These are phyloP conservation scores for Achlya hypogyna DNA, from an alignment of 352 stramenopile genomes.

Conservation along the genomic window DNA sequence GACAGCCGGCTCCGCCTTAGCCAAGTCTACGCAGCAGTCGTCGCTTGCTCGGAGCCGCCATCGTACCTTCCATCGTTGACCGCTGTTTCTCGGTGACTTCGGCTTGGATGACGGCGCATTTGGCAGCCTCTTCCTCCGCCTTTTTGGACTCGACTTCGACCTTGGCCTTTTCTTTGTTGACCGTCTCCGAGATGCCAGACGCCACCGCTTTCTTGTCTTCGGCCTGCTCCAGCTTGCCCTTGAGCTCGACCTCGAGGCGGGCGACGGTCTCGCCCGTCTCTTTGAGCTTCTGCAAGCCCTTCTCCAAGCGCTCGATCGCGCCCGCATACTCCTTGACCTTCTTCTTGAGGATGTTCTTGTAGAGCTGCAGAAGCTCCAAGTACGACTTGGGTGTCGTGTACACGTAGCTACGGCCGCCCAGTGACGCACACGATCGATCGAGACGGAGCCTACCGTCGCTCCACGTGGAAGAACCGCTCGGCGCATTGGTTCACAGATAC, in stretches of 20 bases:
- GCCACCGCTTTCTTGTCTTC: slow-evolving; percentile 93
- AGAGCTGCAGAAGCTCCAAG: slow-evolving; percentile 90
- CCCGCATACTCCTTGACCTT: slow-evolving; percentile 83
- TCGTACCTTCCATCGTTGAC: slow-evolving; percentile 45
- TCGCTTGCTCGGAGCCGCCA: background rate
- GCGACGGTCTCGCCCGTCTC: slow-evolving; percentile 90
- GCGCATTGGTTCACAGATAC: slow-evolving; percentile 88
- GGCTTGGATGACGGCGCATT: slow-evolving; percentile 90
- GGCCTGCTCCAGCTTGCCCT: slow-evolving; percentile 91
- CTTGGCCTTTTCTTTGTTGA: slow-evolving; percentile 93
- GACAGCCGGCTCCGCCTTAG: slow-evolving; percentile 91
- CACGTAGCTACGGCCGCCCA: slow-evolving; percentile 32
- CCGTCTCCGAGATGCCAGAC: slow-evolving; percentile 90
- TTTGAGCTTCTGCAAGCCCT: slow-evolving; percentile 88
- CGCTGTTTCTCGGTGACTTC: slow-evolving; percentile 91
- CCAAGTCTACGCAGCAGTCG: slow-evolving; percentile 51
- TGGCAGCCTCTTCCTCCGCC: slow-evolving; percentile 85
- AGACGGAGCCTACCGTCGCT: slow-evolving; percentile 52
- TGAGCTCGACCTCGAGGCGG: slow-evolving; percentile 90
- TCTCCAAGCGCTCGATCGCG: slow-evolving; percentile 87
- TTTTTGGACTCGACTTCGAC: slow-evolving; percentile 93
- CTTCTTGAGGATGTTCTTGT: slow-evolving; percentile 90
- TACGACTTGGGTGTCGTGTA: slow-evolving; percentile 96
- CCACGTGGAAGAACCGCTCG: slow-evolving; percentile 82
- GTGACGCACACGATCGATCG: background rate